phyloP scores from a whole-genome alignment of 345 rosid species.

The Citrus reticulata region DNA sequence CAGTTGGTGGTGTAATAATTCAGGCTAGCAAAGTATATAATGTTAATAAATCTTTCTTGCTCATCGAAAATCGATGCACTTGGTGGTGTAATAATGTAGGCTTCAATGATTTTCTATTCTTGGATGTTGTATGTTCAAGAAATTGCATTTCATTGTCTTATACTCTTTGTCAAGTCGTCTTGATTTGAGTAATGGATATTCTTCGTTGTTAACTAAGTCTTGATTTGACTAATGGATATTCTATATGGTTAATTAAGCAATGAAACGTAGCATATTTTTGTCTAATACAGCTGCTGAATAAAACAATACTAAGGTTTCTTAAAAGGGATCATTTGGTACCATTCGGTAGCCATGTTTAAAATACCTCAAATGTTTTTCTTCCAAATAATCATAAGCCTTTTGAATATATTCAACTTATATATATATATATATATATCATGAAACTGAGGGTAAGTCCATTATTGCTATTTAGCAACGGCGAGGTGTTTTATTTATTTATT shows the following conservation, averaged over 20 bases:
- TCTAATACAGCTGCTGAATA: not conserved
- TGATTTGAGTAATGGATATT: not conserved
- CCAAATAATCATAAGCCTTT: too few relatives aligned
- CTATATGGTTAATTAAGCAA: not conserved
- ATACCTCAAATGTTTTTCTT: not conserved
- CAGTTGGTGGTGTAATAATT: too few relatives aligned
- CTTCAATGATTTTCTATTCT: not conserved
- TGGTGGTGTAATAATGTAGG: not conserved
- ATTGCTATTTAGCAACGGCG: too few relatives aligned
- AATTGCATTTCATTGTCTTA: not conserved
- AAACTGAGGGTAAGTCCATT: too few relatives aligned
- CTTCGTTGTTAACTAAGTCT: not conserved
- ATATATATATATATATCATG: too few relatives aligned
- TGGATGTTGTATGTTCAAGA: too few relatives aligned
- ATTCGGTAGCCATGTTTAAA: not conserved
- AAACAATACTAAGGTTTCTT: too few relatives aligned
- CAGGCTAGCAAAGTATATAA: not conserved
- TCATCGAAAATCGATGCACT: too few relatives aligned
- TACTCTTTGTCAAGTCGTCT: not conserved
- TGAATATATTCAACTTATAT: too few relatives aligned
- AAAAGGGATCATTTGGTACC: not conserved
- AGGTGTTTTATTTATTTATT: too few relatives aligned
- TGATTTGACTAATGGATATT: not conserved
- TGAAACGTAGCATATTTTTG: not conserved
- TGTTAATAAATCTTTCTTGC: not conserved